Percentiles rank a stretch among this genome's conserved stretches.
Evolutionary conservation across 2,329 filamentous ascomycete species (phyloP).

Genomic region (Cytospora schulzeri): DNA sequence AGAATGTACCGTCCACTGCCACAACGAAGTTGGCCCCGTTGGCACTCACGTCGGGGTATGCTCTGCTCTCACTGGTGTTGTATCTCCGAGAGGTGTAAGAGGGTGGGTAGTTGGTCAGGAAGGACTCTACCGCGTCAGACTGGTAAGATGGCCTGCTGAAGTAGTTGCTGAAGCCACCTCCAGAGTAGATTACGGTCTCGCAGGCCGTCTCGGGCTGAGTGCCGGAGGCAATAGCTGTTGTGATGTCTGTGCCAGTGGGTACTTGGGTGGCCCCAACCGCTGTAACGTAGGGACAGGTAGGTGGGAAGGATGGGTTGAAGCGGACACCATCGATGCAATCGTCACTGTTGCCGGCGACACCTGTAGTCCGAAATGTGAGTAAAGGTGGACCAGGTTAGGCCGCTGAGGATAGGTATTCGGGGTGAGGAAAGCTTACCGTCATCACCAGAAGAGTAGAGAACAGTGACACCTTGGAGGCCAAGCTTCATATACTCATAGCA

Average conservation of each 20-base stretch:
- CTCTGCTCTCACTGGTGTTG: conserved; percentile 26
- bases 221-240: conserved; percentile 16
- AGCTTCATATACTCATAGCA: conserved; percentile 46
- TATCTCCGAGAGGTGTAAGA: conserved; percentile 18
- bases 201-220: conserved; percentile 25
- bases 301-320: conserved; percentile 47
- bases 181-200: conserved; percentile 26
- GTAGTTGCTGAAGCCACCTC: conserved; percentile 27
- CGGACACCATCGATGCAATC: conserved; percentile 39
- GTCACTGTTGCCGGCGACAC: conserved; percentile 38
- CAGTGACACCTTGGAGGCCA: conserved; percentile 40
- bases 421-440: conserved; percentile 7
- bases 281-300: conserved; percentile 50
- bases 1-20: conserved; percentile 23
- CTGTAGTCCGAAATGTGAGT: conserved; percentile 23
- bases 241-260: conserved; percentile 25
- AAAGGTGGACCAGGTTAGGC: background rate
- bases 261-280: conserved; percentile 40
- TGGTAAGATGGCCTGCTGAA: conserved; percentile 26
- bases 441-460: conserved; percentile 43
- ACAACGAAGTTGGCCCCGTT: conserved; percentile 26
- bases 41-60: conserved; percentile 25
- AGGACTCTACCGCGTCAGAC: conserved; percentile 22
- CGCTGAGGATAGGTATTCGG: too few species aligned
- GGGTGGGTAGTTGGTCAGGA: conserved; percentile 23